Evolutionary conservation across 352 stramenopile species (phyloP).

Genomic region (Phytophthora pistaciae): DNA sequence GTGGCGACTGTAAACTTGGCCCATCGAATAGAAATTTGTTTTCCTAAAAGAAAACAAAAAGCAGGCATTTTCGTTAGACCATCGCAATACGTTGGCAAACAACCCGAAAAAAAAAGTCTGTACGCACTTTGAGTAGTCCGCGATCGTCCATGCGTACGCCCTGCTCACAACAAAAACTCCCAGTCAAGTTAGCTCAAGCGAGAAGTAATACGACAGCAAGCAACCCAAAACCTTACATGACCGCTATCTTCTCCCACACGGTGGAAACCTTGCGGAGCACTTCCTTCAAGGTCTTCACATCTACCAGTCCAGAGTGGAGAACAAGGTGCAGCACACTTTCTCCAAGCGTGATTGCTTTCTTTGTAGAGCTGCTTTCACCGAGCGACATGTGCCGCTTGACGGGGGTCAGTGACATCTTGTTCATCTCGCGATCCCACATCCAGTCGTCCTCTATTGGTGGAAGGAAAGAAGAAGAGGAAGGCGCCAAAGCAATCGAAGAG

Average conservation of each 20-base stretch:
- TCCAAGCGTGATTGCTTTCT: conserved; percentile 35
- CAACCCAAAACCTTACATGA: conserved; percentile 45
- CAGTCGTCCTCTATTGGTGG: conserved; percentile 54
- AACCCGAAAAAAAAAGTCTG: not conserved
- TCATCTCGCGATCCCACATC: conserved; percentile 61
- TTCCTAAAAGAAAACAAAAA: conserved; percentile 40
- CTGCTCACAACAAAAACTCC: conserved; percentile 27
- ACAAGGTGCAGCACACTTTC: conserved; percentile 58
- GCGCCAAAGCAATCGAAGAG: conserved; percentile 44
- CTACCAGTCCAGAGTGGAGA: conserved; percentile 50
- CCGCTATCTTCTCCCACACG: conserved; percentile 51
- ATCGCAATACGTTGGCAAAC: not conserved
- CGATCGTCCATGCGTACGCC: conserved; percentile 59
- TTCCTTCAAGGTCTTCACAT: conserved; percentile 38
- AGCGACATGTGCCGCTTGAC: conserved; percentile 40
- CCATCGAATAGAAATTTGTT: conserved; percentile 45
- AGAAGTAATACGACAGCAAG: not conserved
- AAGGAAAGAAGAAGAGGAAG: conserved; percentile 43
- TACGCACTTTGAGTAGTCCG: conserved; percentile 63
- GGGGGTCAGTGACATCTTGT: conserved; percentile 47
- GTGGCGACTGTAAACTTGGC: conserved; percentile 57
- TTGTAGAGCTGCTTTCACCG: conserved; percentile 11
- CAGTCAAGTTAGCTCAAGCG: not conserved
- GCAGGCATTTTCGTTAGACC: not conserved
- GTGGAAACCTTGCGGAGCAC: conserved; percentile 52